phyloP scores from a whole-genome alignment of 495 filamentous ascomycete genomes.

The Xylaria grammica region DNA sequence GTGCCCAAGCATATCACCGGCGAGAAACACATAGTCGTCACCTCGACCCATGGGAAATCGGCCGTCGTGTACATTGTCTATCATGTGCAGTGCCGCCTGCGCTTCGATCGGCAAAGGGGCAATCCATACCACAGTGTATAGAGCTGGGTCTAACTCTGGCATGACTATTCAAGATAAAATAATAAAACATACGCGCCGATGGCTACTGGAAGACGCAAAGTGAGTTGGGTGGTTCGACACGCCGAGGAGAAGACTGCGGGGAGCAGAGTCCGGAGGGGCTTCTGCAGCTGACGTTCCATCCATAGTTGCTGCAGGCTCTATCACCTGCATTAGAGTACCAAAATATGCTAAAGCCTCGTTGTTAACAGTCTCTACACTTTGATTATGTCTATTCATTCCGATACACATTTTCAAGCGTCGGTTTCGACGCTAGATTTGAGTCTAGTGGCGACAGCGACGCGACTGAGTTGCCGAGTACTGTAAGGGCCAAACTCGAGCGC shows the following conservation, averaged over 20 bases:
- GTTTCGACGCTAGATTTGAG: no score
- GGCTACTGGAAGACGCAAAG: background rate
- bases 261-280: no score
- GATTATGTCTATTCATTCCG: no score
- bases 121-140: conserved; percentile 37
- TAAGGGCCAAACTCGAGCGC: no score
- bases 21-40: conserved; percentile 44
- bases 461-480: no score
- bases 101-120: conserved; percentile 35
- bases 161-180: background rate
- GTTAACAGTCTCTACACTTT: no score
- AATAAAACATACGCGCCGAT: no score
- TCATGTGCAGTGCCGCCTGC: conserved; percentile 28
- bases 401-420: no score
- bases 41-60: conserved; percentile 26
- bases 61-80: conserved; percentile 30
- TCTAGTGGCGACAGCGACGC: no score
- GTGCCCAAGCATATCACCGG: conserved; percentile 44
- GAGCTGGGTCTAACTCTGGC: conserved; percentile 19
- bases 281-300: conserved; percentile 1
- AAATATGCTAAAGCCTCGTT: no score
- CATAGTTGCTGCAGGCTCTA: background rate
- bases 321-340: no score
- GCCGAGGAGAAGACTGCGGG: background rate
- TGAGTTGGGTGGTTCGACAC: background rate